A percentile compares a stretch with the other conserved stretches of the same genome.
Conservation (phyloP, 2,329 filamentous ascomycete species). For the Epichloe gansuensis region DNA sequence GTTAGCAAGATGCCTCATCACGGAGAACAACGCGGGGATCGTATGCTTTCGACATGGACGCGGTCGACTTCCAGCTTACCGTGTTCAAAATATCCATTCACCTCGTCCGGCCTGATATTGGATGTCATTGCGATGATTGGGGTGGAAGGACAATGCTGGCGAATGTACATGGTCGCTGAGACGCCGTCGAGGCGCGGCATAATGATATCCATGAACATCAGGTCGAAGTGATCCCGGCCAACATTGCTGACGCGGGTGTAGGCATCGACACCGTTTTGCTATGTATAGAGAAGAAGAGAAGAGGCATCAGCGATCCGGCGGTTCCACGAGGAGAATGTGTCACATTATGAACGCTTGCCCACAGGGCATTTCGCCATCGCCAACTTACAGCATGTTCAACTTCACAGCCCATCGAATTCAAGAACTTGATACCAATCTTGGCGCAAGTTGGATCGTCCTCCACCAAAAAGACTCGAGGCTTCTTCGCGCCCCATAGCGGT, state of each 20-base stretch:
- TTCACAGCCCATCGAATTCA: constrained; percentile 50
- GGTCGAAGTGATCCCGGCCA: constrained; percentile 39
- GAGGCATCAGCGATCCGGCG: constrained; percentile 7
- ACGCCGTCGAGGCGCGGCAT: constrained; percentile 96
- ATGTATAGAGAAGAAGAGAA: neutral
- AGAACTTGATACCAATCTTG: constrained; percentile 54
- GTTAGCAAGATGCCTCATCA: neutral
- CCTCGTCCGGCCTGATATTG: constrained; percentile 92
- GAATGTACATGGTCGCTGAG: constrained; percentile 84
- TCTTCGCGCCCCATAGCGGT: constrained; percentile 41
- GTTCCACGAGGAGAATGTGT: neutral
- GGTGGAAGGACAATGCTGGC: constrained; percentile 67
- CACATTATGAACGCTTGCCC: neutral
- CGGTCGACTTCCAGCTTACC: constrained; percentile 42
- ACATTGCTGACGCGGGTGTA: constrained; percentile 62
- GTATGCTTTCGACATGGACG: no score
- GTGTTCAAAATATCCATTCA: constrained; percentile 93
- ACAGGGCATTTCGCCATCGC: neutral
- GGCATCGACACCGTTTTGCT: constrained; percentile 71
- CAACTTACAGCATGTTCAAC: constrained; percentile 52
- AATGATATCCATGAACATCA: constrained; percentile 87
- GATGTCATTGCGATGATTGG: constrained; percentile 98
- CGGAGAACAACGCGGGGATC: no score
- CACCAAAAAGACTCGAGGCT: constrained; percentile 76
- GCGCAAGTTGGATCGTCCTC: constrained; percentile 64